These are phyloP conservation scores for barrel medic (Medicago truncatula) DNA, from an alignment of 306 rosid species.

Conservation along the genomic window DNA sequence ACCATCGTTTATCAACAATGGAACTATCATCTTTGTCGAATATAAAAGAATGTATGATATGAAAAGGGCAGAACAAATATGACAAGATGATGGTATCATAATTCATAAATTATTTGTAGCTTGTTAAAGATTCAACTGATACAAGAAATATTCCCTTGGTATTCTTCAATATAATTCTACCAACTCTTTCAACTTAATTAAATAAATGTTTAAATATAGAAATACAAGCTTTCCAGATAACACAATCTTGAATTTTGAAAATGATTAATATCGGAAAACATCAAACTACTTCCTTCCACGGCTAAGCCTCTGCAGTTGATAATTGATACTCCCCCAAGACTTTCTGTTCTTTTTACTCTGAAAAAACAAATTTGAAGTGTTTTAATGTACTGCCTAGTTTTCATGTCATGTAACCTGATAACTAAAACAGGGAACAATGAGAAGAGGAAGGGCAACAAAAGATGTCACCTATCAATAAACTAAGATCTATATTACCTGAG, in stretches of 20 bases:
- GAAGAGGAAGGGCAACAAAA: conserved; percentile 5
- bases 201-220: conserved; percentile 20
- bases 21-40: not conserved
- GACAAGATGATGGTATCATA: conserved; percentile 11
- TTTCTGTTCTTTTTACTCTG: conserved; percentile 73
- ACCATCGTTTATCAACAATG: not conserved
- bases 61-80: not conserved
- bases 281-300: conserved; percentile 75
- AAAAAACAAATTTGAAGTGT: conserved; percentile 32
- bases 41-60: conserved; percentile 24
- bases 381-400: conserved; percentile 1
- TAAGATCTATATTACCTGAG: conserved; percentile 62
- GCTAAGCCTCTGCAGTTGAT: conserved; percentile 88
- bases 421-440: not conserved
- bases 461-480: conserved; percentile 16
- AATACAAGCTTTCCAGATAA: conserved; percentile 34
- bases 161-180: conserved; percentile 23
- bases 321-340: conserved; percentile 86
- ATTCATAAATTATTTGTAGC: conserved; percentile 26
- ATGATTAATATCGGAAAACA: conserved; percentile 22
- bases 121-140: conserved; percentile 10
- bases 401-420: not conserved
- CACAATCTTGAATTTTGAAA: conserved; percentile 33
- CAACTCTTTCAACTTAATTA: conserved; percentile 12
- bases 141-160: conserved; percentile 25